A percentile compares a stretch with the other conserved stretches of the same genome.
phyloP scores from a whole-genome alignment of 192 early-diverging fungal genomes.

The Coemansia sp. region DNA sequence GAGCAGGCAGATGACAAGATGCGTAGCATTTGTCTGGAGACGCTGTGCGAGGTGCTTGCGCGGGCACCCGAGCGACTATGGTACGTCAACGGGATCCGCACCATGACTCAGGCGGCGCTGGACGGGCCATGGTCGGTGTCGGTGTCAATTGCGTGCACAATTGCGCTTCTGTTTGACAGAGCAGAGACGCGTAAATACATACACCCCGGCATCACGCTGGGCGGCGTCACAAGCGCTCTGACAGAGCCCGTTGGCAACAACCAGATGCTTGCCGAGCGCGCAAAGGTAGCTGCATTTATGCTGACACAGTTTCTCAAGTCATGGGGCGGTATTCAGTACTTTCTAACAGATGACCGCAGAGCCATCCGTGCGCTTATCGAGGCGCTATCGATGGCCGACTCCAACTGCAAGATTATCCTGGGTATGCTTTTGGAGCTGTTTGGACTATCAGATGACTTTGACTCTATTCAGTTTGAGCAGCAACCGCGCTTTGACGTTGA shows the following conservation, averaged over 20 bases:
- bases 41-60: slow-evolving; percentile 52
- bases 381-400: slow-evolving; percentile 40
- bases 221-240: slow-evolving; percentile 45
- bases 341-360: slow-evolving; percentile 43
- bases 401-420: slow-evolving; percentile 48
- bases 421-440: slow-evolving; percentile 56
- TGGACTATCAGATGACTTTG: slow-evolving; percentile 52
- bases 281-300: slow-evolving; percentile 50
- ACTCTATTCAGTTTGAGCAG: slow-evolving; percentile 51
- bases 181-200: slow-evolving; percentile 37
- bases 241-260: slow-evolving; percentile 43
- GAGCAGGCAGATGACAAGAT: slow-evolving; percentile 55
- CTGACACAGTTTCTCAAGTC: slow-evolving; percentile 55
- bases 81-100: slow-evolving; percentile 46
- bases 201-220: slow-evolving; percentile 40
- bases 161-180: slow-evolving; percentile 42
- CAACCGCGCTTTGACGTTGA: slow-evolving; percentile 53
- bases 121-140: slow-evolving; percentile 56
- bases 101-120: slow-evolving; percentile 43
- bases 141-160: slow-evolving; percentile 36
- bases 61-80: slow-evolving; percentile 34
- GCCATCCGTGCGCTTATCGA: slow-evolving; percentile 32
- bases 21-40: slow-evolving; percentile 52
- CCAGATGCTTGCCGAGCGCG: slow-evolving; percentile 45
- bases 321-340: slow-evolving; percentile 58